A percentile compares a stretch with the other conserved stretches of the same genome.
Evolutionary conservation across 1,139 yeast species (phyloP).

Genomic region (Arxiozyma heterogenica): DNA sequence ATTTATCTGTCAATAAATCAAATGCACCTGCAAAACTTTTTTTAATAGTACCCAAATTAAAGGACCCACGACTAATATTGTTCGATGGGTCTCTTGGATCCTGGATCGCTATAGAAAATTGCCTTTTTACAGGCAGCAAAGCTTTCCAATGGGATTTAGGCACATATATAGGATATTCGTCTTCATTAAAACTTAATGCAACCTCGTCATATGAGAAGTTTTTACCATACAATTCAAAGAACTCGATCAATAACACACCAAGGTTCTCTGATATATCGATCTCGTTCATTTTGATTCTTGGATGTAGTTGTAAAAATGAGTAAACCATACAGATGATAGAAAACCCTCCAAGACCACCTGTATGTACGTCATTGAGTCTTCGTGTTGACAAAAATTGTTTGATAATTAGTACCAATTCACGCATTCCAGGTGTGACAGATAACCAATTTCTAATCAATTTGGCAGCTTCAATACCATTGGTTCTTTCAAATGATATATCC

Average conservation of each 20-base stretch:
- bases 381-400: constrained; percentile 82
- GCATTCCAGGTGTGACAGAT: constrained; percentile 61
- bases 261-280: constrained; percentile 66
- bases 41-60: constrained; percentile 69
- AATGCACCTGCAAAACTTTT: constrained; percentile 90
- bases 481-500: constrained; percentile 85
- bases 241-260: constrained; percentile 84
- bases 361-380: constrained; percentile 80
- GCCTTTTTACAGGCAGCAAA: constrained; percentile 40
- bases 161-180: constrained; percentile 48
- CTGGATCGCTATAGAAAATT: constrained; percentile 69
- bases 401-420: constrained; percentile 75
- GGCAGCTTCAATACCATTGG: constrained; percentile 83
- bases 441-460: constrained; percentile 71
- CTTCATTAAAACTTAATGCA: constrained; percentile 47
- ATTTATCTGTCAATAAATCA: constrained; percentile 64
- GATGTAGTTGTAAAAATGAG: constrained; percentile 75
- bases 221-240: constrained; percentile 90
- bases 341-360: constrained; percentile 95
- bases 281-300: constrained; percentile 58
- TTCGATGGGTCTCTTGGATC: constrained; percentile 82
- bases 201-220: constrained; percentile 81
- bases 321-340: constrained; percentile 82
- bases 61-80: constrained; percentile 81
- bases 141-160: constrained; percentile 47